These are phyloP conservation scores for Nicotiana undulata DNA, from an alignment of 257 asterid genomes.

Conservation along the genomic window DNA sequence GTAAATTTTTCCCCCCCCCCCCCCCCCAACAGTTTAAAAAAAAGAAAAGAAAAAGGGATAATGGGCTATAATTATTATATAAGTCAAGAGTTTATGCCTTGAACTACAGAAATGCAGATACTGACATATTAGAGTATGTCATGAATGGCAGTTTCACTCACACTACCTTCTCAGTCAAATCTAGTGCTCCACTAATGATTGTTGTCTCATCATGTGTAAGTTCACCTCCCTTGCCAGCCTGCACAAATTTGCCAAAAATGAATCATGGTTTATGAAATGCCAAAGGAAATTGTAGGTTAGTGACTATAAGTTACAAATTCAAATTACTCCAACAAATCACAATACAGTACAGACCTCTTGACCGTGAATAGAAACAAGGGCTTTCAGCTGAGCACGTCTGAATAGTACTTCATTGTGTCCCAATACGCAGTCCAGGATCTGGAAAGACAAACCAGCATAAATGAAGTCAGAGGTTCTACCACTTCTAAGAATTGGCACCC, in stretches of 20 bases:
- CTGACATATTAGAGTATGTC: neutral
- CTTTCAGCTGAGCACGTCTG: constrained; percentile 97
- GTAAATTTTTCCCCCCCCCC: too few relatives aligned
- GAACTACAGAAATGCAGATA: neutral
- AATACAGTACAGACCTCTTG: constrained; percentile 53
- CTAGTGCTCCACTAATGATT: constrained; percentile 93
- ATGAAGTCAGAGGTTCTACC: neutral
- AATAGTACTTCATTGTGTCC: constrained; percentile 95
- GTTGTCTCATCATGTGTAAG: constrained; percentile 98
- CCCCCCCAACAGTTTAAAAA: too few relatives aligned
- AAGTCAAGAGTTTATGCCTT: neutral
- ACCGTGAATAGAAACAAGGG: constrained; percentile 91
- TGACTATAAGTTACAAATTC: neutral
- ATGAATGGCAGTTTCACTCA: neutral
- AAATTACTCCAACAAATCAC: neutral
- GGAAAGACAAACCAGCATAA: constrained; percentile 11
- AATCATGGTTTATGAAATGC: neutral
- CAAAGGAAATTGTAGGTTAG: neutral
- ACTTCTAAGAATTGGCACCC: neutral
- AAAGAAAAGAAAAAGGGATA: neutral
- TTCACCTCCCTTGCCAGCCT: constrained; percentile 99
- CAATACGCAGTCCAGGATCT: constrained; percentile 82
- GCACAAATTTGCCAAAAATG: constrained; percentile 7
- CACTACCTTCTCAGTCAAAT: constrained; percentile 89
- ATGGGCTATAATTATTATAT: neutral